Evolutionary conservation across 768 basidiomycete genomes (phyloP), one percentile per base, ranked within the genome.

Genomic region (Collybia sordida): DNA sequence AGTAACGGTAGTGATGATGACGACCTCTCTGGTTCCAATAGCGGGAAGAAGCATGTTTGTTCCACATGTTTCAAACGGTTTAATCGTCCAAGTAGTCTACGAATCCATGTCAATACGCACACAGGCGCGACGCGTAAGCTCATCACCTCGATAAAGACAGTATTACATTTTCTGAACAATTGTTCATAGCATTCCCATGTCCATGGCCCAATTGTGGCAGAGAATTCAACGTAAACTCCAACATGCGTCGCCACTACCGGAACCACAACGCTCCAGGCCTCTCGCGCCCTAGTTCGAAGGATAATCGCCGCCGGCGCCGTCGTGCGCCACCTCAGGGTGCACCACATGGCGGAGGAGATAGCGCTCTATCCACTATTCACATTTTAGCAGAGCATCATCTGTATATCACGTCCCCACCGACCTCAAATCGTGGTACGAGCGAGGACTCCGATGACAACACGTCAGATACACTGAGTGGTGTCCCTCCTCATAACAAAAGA

Each of bases 221-320:
- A 27, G 80, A 85, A 51, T 91, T 91, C 68, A 90, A 89, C 55
- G 90, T 90, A 41, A 88, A 89, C 62, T 88, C 86, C 0, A 92
- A 91, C 64, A 91, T 90, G 89, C 78, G 89, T 24, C 73, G 89
- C 4, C 89, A 91, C 59, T 85, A 82, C 62, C 74, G 87, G 39
- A 90, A 87, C 63, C 88, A 90, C 45, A 68, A 67, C 1, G 49
- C 68, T 3, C 66, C 72, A 19, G 67, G 70, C 2, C 56, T 61
- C 22, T 62, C 70, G 1, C 62, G 69, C 23, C 51, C 59, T 4
- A 62, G 64, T 27, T 53, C 54, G 9, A 37, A 44, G 7, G 60
- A 61, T 7, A 65, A 65, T 17, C 56, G 58, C 42, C 58, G 62
- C 4, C 64, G 64, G 4, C 59, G 66, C 43, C 61, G 65, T 17